Percentiles rank a stretch among this genome's conserved stretches.
phyloP scores from a whole-genome alignment of 139 green algal species.

The Medakamo hakoo region DNA sequence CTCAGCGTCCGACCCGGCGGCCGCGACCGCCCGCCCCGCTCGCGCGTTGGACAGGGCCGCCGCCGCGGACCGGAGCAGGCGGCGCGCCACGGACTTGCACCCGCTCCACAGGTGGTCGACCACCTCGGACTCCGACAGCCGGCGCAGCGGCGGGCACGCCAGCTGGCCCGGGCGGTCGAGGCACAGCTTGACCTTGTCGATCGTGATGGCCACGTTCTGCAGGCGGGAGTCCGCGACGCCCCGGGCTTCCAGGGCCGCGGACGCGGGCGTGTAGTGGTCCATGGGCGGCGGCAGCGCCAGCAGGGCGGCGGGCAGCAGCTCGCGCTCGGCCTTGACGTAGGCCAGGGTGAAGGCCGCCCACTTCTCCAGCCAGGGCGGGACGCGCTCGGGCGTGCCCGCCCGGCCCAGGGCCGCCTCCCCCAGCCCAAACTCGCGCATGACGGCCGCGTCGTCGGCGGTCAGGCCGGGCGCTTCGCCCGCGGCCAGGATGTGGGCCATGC shows the following conservation, averaged over 20 bases:
- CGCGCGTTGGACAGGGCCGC: slow-evolving; percentile 4
- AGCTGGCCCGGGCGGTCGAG: slow-evolving; percentile 22
- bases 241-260: slow-evolving; percentile 15
- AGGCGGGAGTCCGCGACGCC: slow-evolving; percentile 49
- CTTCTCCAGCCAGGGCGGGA: slow-evolving; percentile 65
- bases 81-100: slow-evolving; percentile 23
- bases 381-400: slow-evolving; percentile 4
- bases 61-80: slow-evolving; percentile 19
- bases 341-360: slow-evolving; percentile 48
- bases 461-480: slow-evolving; percentile 24
- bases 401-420: slow-evolving; percentile 26
- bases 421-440: slow-evolving; percentile 30
- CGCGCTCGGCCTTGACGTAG: slow-evolving; percentile 54
- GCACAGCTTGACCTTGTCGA: slow-evolving; percentile 73
- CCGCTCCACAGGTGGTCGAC: slow-evolving; percentile 46
- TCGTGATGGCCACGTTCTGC: slow-evolving; percentile 69
- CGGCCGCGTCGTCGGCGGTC: slow-evolving; percentile 22
- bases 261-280: slow-evolving; percentile 21
- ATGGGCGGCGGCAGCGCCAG: slow-evolving; percentile 24
- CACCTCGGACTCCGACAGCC: slow-evolving; percentile 39
- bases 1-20: slow-evolving; percentile 2
- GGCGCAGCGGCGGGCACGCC: slow-evolving; percentile 24
- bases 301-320: slow-evolving; percentile 39
- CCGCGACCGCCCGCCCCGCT: slow-evolving; percentile 1
- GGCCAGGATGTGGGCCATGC: slow-evolving; percentile 43